Conservation (phyloP, 192 early-diverging fungal genomes). For the Coemansia javaensis region DNA sequence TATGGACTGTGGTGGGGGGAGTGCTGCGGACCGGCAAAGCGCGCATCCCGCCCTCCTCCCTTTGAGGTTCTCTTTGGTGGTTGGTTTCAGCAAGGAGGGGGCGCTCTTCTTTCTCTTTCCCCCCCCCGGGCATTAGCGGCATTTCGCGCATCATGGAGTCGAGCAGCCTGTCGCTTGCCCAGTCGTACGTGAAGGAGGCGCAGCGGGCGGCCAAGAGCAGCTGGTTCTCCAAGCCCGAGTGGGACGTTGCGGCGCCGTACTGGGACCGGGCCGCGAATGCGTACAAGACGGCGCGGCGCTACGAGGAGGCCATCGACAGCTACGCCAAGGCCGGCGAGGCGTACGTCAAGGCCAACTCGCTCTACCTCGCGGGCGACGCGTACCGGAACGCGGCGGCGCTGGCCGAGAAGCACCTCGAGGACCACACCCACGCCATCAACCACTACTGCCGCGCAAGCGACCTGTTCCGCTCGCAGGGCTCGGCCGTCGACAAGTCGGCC, state of each 20-base stretch:
- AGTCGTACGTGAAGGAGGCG: conserved; percentile 38
- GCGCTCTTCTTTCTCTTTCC: too few relatives aligned
- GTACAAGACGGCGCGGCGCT: conserved; percentile 31
- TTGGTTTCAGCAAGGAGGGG: too few relatives aligned
- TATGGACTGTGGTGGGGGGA: too few relatives aligned
- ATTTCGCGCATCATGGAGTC: conserved; percentile 23
- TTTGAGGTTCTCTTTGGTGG: too few relatives aligned
- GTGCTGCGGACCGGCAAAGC: too few relatives aligned
- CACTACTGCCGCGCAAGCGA: conserved; percentile 44
- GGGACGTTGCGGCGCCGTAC: conserved; percentile 37
- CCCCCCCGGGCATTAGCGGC: too few relatives aligned
- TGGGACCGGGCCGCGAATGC: conserved; percentile 42
- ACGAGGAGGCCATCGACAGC: conserved; percentile 32
- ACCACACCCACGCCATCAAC: conserved; percentile 18
- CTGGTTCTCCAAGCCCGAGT: conserved; percentile 45
- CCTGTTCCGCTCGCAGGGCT: conserved; percentile 34
- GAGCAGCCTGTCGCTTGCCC: conserved; percentile 31
- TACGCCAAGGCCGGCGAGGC: conserved; percentile 32
- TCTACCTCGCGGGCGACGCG: conserved; percentile 34
- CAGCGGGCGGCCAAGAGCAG: conserved; percentile 44
- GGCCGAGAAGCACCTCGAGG: conserved; percentile 23
- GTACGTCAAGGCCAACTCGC: conserved; percentile 29
- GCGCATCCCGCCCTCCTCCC: too few relatives aligned
- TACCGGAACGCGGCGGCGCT: conserved; percentile 28
- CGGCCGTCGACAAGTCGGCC: conserved; percentile 36